Conservation (phyloP, 2,329 filamentous ascomycete genomes). For the Thermochaetoides dissita region DNA sequence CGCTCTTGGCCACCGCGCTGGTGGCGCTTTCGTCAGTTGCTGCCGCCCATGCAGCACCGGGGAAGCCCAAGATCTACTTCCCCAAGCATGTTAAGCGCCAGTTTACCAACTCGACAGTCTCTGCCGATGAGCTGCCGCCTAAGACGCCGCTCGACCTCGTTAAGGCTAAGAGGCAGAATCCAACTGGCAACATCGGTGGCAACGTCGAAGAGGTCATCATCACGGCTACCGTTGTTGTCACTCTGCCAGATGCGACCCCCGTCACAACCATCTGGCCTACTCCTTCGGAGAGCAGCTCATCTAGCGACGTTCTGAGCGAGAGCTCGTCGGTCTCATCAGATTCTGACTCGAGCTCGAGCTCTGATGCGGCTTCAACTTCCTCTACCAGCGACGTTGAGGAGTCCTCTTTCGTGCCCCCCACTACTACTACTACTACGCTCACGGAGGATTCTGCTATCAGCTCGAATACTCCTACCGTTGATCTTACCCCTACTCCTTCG, state of each 20-base stretch:
- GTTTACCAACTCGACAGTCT: constrained; percentile 29
- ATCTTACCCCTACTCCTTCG: too few relatives aligned
- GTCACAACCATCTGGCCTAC: background rate
- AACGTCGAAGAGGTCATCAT: background rate
- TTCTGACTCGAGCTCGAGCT: too few relatives aligned
- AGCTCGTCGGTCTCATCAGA: background rate
- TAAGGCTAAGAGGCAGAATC: constrained; percentile 5
- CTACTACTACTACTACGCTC: too few relatives aligned
- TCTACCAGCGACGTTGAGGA: too few relatives aligned
- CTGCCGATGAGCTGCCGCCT: constrained; percentile 12
- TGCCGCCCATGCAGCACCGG: constrained; percentile 26
- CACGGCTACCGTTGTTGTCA: constrained; percentile 3
- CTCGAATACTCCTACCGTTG: too few relatives aligned
- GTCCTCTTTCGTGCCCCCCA: too few relatives aligned
- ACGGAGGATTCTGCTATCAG: too few relatives aligned
- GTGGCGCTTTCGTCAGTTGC: constrained; percentile 33
- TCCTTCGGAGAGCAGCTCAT: background rate
- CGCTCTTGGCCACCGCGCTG: constrained; percentile 34
- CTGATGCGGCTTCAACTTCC: too few relatives aligned
- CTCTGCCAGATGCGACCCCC: background rate
- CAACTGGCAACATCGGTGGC: too few relatives aligned
- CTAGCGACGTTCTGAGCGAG: background rate
- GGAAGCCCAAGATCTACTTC: constrained; percentile 40
- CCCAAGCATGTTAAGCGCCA: constrained; percentile 42
- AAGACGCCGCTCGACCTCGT: constrained; percentile 3